Percentiles rank a stretch among this genome's conserved stretches.
Conservation (phyloP, 495 filamentous ascomycete genomes). For the Xylaria telfairii region DNA sequence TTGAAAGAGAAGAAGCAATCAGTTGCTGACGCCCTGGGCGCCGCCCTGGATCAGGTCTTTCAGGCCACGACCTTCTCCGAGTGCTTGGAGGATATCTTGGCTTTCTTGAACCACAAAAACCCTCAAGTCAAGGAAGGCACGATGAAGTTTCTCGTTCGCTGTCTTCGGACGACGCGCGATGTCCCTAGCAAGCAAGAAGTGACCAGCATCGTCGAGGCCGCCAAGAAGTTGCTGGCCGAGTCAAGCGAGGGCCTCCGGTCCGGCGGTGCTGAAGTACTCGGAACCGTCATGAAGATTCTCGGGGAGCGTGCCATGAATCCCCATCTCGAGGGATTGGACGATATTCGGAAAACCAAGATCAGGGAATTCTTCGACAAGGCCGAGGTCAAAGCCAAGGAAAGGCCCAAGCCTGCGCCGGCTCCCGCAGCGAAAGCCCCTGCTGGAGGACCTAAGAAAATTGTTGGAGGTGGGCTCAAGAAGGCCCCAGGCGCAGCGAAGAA, state of each 20-base stretch:
- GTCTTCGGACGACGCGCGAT: slow-evolving; percentile 80
- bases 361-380: slow-evolving; percentile 93
- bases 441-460: slow-evolving; percentile 54
- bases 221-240: slow-evolving; percentile 88
- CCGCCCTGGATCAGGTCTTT: slow-evolving; percentile 89
- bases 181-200: slow-evolving; percentile 84
- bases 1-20: slow-evolving; percentile 95
- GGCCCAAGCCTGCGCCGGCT: slow-evolving; percentile 84
- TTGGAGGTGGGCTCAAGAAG: slow-evolving; percentile 54
- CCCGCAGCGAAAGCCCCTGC: slow-evolving; percentile 65
- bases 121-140: slow-evolving; percentile 96
- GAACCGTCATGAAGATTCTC: slow-evolving; percentile 98
- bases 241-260: slow-evolving; percentile 82
- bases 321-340: slow-evolving; percentile 92
- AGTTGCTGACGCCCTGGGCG: slow-evolving; percentile 84
- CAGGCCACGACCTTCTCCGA: slow-evolving; percentile 77
- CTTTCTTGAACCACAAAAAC: slow-evolving; percentile 91
- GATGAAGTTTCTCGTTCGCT: slow-evolving; percentile 87
- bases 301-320: slow-evolving; percentile 96
- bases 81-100: slow-evolving; percentile 84
- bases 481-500: slow-evolving; percentile 50
- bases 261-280: slow-evolving; percentile 88
- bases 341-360: slow-evolving; percentile 94
- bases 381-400: slow-evolving; percentile 95
- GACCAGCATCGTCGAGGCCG: slow-evolving; percentile 81